Conservation (phyloP, 352 stramenopile species). For the Elongisporangium prolatum region DNA sequence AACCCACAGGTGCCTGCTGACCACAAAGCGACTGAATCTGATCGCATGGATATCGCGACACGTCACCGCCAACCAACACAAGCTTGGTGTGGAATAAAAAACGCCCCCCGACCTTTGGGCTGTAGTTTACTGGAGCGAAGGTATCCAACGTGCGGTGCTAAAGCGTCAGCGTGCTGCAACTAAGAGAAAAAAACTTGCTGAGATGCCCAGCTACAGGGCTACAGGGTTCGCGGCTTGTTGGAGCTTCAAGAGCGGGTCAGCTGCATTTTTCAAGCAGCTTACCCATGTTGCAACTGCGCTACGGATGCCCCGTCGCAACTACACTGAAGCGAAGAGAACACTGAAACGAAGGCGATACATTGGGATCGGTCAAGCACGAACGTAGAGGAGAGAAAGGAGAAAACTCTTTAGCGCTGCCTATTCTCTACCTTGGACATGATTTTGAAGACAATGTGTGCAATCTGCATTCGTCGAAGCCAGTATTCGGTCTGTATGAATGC, state of each 20-base stretch:
- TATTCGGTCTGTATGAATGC: not conserved
- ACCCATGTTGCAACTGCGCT: not conserved
- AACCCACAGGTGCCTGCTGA: not conserved
- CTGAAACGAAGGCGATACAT: not conserved
- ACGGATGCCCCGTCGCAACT: not conserved
- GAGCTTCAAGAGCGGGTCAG: not conserved
- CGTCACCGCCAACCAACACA: not conserved
- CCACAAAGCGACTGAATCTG: not conserved
- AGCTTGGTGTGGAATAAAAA: not conserved
- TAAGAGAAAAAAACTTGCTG: not conserved
- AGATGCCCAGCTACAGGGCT: not conserved
- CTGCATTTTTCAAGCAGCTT: not conserved
- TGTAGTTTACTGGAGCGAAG: not conserved
- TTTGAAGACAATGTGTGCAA: not conserved
- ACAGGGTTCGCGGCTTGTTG: not conserved
- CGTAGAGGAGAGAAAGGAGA: not conserved
- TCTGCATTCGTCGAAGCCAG: not conserved
- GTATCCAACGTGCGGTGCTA: not conserved
- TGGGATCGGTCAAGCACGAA: not conserved
- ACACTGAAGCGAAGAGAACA: not conserved
- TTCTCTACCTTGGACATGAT: not conserved
- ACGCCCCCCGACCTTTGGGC: not conserved
- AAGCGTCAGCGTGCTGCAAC: not conserved
- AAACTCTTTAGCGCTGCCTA: not conserved
- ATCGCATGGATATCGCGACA: not conserved